Conservation (phyloP, 1,139 yeast species). For the Taiozyma onychis region DNA sequence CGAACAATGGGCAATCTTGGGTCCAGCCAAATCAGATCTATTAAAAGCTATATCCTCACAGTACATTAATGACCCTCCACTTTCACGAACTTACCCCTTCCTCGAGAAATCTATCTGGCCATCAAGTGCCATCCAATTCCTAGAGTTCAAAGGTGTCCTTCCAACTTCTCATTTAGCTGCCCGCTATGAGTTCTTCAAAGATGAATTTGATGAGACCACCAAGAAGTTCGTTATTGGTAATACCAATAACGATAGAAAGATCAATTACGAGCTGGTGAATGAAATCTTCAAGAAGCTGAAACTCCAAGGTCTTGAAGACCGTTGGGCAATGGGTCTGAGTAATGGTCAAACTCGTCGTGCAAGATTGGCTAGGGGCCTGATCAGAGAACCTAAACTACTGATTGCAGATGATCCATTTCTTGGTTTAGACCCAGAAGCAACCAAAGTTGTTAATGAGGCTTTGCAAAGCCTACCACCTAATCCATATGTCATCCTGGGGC, state of each 20-base stretch:
- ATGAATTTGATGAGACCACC: constrained; percentile 75
- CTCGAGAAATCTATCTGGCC: constrained; percentile 39
- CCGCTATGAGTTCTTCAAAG: constrained; percentile 81
- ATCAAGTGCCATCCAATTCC: constrained; percentile 38
- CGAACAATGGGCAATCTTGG: constrained; percentile 48
- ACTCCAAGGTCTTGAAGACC: constrained; percentile 49
- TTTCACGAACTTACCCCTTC: constrained; percentile 52
- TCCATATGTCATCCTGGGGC: constrained; percentile 58
- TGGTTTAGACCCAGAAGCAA: constrained; percentile 80
- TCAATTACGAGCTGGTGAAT: constrained; percentile 33
- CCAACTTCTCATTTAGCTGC: constrained; percentile 82
- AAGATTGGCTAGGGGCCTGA: constrained; percentile 68
- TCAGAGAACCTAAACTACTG: constrained; percentile 58
- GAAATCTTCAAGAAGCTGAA: constrained; percentile 45
- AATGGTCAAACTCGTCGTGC: constrained; percentile 95
- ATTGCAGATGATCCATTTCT: constrained; percentile 87
- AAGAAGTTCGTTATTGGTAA: constrained; percentile 47
- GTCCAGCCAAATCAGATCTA: constrained; percentile 39
- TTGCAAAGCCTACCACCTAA: constrained; percentile 33
- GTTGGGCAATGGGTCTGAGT: constrained; percentile 84
- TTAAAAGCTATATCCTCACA: constrained; percentile 39
- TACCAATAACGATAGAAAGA: constrained; percentile 24
- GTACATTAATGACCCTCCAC: constrained; percentile 47
- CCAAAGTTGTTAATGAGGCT: constrained; percentile 51
- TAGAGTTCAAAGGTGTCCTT: constrained; percentile 61